Evolutionary conservation across 2,329 filamentous ascomycete genomes (phyloP), one percentile per base, ranked within the genome.

Genomic region (Trichoderma sp.): DNA sequence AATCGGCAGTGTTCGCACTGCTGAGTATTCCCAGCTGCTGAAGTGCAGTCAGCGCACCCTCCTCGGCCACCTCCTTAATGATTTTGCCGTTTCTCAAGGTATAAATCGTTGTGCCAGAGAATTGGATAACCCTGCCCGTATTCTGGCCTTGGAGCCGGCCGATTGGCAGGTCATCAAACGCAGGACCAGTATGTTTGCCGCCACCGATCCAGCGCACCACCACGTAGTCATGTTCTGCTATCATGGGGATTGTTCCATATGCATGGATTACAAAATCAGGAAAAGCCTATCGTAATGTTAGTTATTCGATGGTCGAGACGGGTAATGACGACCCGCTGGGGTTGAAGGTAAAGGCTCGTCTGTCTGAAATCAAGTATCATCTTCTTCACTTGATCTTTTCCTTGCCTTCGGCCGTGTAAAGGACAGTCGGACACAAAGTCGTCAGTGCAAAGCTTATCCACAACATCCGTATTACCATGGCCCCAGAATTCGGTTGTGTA

Each of bases 81-180:
- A 62, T 62, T 40, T 62, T 62, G n/a, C 59, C 59, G 47, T 62
- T 31, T 29, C 33, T 62, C n/a, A 52, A 40, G 10, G 59, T 62
- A 19, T 49, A 62, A 13, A 62, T 52, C 3, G 29, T 62, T 19
- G 47, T 62, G 19, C 59, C 59, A 52, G 59, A 62, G 29, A 62
- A 62, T 19, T 62, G 43, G 43, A 61, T 61, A 27, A 31, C 47
- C 27, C 43, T 61, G 59, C 59, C 59, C 14, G 59, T 49, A 13
- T 61, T 61, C 14, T 40, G 27, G 16, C 24, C 43, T 8, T 24
- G 24, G 3, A 61, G 59, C 40, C 43, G 24, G 40, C 59, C 59
- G 8, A 61, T 27, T 13, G 19, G 29, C 3, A 61, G 13, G n/a
- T 61, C 59, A n/a, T 61, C 59, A 52, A 61, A 61, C 10, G 59